Evolutionary conservation across 148 eudicot species (phyloP), one percentile per base, ranked within the genome.

Genomic region (Pharnaceum exiguum): DNA sequence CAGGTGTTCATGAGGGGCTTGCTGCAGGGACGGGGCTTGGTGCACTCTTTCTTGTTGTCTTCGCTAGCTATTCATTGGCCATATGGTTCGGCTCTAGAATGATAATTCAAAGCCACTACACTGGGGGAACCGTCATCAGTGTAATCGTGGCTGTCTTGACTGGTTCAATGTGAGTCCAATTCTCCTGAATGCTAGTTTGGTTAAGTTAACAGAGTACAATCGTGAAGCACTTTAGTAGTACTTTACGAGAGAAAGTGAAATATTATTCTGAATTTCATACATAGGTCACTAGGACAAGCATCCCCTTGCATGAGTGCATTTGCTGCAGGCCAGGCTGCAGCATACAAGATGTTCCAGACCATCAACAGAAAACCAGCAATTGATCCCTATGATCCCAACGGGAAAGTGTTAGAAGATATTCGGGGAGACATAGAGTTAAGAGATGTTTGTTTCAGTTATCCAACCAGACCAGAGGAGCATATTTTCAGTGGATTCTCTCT

Each of bases 71-170:
- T 62, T 71, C 67, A 35, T 60, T 84, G 35, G 90, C 86, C 30
- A 63, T 81, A 57, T 84, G 90, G 90, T 81, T 65, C 67, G 86
- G 90, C 40, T 68, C 82, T 24, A 81, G 69, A 46, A 63, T 84
- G 83, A 74, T 84, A 16, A 23, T 81, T 12, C 67, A 78, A 16
- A 71, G 43, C 59, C 66, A 69, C 1, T 76, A 84, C 37, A 56
- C 75, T 3, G 86, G 82, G 10, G 90, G 90, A 19, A 54, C 65
- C 27, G 84, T 81, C 29, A 26, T 81, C 52, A 81, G 66, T 56
- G 80, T 81, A 27, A 75, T 84, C 40, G 31, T 81, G n/a, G 79
- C 80, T 7, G 77, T 84, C 48, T 36, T 84, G 59, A 74, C 71
- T 33, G 90, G 84, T 40, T 78, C 86, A 57, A 72, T 68, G 89